These are phyloP conservation scores for Fusarium annulatum DNA, from an alignment of 2,329 filamentous ascomycete species.

Conservation along the genomic window DNA sequence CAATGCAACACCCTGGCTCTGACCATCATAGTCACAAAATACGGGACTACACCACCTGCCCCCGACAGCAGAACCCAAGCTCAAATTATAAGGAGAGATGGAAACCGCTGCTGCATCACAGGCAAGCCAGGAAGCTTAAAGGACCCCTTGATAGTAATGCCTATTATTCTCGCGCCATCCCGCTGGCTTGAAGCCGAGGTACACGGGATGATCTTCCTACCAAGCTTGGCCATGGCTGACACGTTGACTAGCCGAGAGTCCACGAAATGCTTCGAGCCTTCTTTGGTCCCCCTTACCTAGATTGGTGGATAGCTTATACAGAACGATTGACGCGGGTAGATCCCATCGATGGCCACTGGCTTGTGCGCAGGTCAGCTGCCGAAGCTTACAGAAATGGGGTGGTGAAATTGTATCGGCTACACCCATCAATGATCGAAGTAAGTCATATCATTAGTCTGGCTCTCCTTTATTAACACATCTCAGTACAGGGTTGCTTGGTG, in stretches of 20 bases:
- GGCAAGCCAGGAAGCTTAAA: neutral
- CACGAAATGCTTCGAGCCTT: neutral
- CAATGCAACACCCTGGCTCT: accelerated
- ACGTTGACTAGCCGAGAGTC: neutral
- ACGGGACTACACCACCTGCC: neutral
- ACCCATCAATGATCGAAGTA: neutral
- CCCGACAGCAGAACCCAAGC: neutral
- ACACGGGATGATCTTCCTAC: neutral
- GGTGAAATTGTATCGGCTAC: neutral
- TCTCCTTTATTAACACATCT: neutral
- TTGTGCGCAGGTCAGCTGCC: neutral
- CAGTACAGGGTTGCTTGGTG: neutral
- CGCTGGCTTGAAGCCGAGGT: neutral
- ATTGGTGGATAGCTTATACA: too few species aligned
- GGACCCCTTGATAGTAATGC: neutral
- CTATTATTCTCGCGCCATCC: neutral
- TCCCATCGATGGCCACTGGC: neutral
- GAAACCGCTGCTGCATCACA: neutral
- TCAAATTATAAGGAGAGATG: neutral
- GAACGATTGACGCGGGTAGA: too few species aligned
- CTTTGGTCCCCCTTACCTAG: neutral
- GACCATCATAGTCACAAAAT: neutral
- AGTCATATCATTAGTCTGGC: accelerated
- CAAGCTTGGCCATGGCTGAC: neutral
- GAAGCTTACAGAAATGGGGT: neutral